phyloP scores from a whole-genome alignment of 1,139 yeast genomes.

The Eremothecium coryli region DNA sequence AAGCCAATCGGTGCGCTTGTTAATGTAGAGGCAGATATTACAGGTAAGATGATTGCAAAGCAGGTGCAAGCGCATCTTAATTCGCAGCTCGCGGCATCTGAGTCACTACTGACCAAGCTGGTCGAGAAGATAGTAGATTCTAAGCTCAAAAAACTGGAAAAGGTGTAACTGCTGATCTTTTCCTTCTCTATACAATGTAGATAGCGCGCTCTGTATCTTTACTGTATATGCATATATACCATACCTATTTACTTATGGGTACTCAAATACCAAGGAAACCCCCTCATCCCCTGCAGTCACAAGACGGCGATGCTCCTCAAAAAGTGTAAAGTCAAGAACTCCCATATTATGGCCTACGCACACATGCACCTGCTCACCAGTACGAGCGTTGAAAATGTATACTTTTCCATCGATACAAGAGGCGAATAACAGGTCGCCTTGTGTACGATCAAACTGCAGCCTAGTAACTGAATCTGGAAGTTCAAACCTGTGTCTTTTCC shows the following conservation, averaged over 20 bases:
- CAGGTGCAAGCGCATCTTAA: constrained; percentile 56
- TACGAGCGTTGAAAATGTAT: constrained; percentile 82
- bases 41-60: constrained; percentile 84
- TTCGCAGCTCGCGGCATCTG: constrained; percentile 41
- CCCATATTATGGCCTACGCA: constrained; percentile 95
- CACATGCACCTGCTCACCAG: constrained; percentile 69
- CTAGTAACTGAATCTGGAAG: constrained; percentile 80
- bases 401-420: constrained; percentile 79
- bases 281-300: constrained; percentile 98
- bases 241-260: too few relatives aligned
- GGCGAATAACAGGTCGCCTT: constrained; percentile 51
- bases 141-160: constrained; percentile 13
- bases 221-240: too few relatives aligned
- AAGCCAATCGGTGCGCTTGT: constrained; percentile 58
- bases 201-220: not conserved
- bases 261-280: constrained; percentile 66
- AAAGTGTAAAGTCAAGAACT: constrained; percentile 66
- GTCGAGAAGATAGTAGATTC: constrained; percentile 20
- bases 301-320: constrained; percentile 56
- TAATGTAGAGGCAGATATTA: constrained; percentile 87
- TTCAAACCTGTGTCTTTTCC: constrained; percentile 60
- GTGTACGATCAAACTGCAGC: constrained; percentile 51
- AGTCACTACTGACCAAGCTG: constrained; percentile 18
- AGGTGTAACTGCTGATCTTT: not conserved
- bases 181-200: not conserved